Base-by-base conservation (phyloP, 331 rosid species). In the Quercus tomentella region DNA sequence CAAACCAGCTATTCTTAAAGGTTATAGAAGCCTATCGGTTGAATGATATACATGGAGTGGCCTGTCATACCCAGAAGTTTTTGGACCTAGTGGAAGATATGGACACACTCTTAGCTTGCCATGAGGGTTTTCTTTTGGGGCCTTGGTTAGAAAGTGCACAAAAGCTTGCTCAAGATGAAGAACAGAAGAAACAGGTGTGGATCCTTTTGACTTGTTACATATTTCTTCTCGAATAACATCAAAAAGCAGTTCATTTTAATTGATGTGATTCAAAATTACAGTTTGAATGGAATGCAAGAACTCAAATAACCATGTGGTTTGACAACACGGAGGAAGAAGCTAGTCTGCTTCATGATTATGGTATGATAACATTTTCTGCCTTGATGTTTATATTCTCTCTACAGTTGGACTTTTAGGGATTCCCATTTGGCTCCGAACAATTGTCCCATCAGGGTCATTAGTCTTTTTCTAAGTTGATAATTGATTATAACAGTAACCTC, bases 211-310 rank as follows among this genome's bases (percentile, higher is more conserved):
- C 63, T 66, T 2, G 30, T 33, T 25, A 3, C 55, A 14, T n/a
- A 22, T 1, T 22, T 55, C 51, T 35, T 21, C 7, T 7, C 28
- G 11, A 63, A 21, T 28, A n/a, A 62, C 76, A 58, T 21, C 2
- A 18, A 11, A 75, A 35, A 1, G 25, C 41, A 20, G 22, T 66
- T 37, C 22, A 33, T 21, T 60, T 8, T 2, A 35, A 33, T 58
- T 67, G 7, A 61, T 61, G 30, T 28, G 25, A 73, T 62, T n/a
- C 28, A 15, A 63, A 23, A 60, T 70, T 81, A 66, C 91, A 92
- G 97, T 92, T 77, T 86, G 97, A 92, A 87, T 92, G 97, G 94
- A 92, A 90, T 80, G 94, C 93, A 61, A 90, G 97, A 86, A 90
- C 94, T 33, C 97, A 92, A 83, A 87, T 92, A 84, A 92, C 97